A percentile compares a stretch with the other conserved stretches of the same genome.
Conservation (phyloP, 2,329 filamentous ascomycete genomes). For the Drechslera avenae region DNA sequence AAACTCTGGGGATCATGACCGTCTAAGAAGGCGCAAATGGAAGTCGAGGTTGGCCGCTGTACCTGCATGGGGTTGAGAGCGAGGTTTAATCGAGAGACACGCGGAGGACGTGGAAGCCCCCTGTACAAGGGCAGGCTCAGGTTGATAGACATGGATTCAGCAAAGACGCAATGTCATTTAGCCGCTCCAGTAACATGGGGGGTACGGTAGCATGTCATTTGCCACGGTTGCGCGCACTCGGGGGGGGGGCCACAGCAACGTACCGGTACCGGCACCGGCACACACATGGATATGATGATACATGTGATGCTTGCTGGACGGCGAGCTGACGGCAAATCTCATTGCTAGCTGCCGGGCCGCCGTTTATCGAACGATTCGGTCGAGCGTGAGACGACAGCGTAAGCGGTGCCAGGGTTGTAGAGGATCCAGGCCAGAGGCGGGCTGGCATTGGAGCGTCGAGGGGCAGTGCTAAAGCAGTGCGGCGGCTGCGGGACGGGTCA, state of each 20-base stretch:
- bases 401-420: not conserved
- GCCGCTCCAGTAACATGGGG: constrained; percentile 14
- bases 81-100: constrained; percentile 9
- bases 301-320: constrained; percentile 7
- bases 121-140: constrained; percentile 19
- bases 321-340: constrained; percentile 11
- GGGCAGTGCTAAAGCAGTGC: constrained; percentile 12
- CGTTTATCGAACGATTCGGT: constrained; percentile 4
- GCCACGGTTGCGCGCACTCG: too few relatives aligned
- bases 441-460: constrained; percentile 18
- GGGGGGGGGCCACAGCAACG: too few relatives aligned
- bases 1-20: not conserved
- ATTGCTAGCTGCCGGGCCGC: not conserved
- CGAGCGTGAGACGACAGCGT: not conserved
- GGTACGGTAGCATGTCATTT: not conserved
- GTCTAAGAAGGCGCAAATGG: not conserved
- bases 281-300: not conserved
- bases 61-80: constrained; percentile 19
- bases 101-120: constrained; percentile 7
- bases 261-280: not conserved
- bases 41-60: constrained; percentile 8
- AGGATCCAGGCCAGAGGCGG: constrained; percentile 7
- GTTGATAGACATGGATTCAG: constrained; percentile 6
- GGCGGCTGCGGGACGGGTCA: constrained; percentile 7
- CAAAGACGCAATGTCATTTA: constrained; percentile 8